Percentiles rank a stretch among this genome's conserved stretches.
phyloP scores from a whole-genome alignment of 2,329 filamentous ascomycete species.

The Ophiostoma sp. region DNA sequence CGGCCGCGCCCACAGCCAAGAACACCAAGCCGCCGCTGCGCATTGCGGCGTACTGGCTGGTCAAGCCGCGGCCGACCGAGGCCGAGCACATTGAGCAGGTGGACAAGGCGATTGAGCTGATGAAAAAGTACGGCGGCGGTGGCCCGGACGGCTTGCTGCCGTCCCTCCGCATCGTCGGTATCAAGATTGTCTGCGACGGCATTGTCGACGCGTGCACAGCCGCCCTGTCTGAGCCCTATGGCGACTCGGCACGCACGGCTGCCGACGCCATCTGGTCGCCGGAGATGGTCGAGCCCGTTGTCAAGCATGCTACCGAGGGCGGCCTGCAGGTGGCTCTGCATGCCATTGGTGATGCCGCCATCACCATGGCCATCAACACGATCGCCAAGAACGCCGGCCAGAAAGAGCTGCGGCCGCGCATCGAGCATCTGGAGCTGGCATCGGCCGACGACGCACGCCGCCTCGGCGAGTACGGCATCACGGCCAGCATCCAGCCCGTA shows the following conservation, averaged over 20 bases:
- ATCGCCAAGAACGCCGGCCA: slow-evolving; percentile 35
- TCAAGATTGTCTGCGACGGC: slow-evolving; percentile 62
- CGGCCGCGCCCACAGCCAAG: background rate
- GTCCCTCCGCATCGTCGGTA: slow-evolving; percentile 51
- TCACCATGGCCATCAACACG: slow-evolving; percentile 53
- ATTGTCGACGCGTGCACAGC: slow-evolving; percentile 62
- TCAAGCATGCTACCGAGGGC: slow-evolving; percentile 48
- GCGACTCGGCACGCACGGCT: slow-evolving; percentile 35
- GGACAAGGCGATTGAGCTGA: slow-evolving; percentile 46
- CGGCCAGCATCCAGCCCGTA: slow-evolving; percentile 52
- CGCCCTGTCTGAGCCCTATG: slow-evolving; percentile 55
- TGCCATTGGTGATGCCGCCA: slow-evolving; percentile 58
- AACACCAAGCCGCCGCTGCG: slow-evolving; percentile 36
- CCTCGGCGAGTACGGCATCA: slow-evolving; percentile 40
- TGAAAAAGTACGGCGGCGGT: slow-evolving; percentile 37
- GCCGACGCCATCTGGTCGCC: slow-evolving; percentile 52
- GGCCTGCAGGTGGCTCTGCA: slow-evolving; percentile 59
- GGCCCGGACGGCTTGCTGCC: slow-evolving; percentile 34
- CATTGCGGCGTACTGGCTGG: slow-evolving; percentile 53
- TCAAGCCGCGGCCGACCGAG: slow-evolving; percentile 43
- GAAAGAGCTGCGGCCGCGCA: slow-evolving; percentile 40
- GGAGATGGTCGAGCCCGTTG: slow-evolving; percentile 48
- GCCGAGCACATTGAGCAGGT: slow-evolving; percentile 46
- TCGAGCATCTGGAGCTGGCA: slow-evolving; percentile 54
- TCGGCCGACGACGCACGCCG: slow-evolving; percentile 50